Evolutionary conservation across 2,329 filamentous ascomycete species (phyloP).

Genomic region (Cadophora sp.): DNA sequence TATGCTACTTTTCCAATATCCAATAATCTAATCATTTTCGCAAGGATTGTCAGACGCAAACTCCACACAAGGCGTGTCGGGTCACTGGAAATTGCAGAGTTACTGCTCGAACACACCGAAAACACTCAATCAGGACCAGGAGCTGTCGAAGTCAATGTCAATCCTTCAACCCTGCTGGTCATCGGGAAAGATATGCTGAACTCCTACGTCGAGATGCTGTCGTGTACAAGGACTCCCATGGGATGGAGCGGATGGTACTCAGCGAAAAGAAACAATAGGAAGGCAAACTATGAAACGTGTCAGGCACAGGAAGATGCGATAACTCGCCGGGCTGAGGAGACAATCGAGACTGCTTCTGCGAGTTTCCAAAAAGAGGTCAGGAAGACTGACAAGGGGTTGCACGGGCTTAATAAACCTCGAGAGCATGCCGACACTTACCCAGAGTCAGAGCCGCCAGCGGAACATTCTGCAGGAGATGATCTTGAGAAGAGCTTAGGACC

Average conservation of each 20-base stretch:
- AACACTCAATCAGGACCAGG: no score
- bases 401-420: no score
- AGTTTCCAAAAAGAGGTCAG: background rate
- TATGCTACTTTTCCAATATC: background rate
- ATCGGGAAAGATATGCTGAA: background rate
- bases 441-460: no score
- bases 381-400: background rate
- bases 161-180: background rate
- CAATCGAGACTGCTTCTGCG: background rate
- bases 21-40: background rate
- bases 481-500: no score
- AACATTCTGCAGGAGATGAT: no score
- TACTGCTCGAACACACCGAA: background rate
- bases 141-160: no score
- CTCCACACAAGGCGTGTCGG: background rate
- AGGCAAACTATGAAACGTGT: background rate
- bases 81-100: background rate
- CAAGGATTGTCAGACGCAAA: background rate
- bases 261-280: background rate
- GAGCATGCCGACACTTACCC: no score
- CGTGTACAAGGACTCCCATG: background rate
- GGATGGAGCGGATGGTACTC: conserved; percentile 1
- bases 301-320: background rate
- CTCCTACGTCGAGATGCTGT: background rate
- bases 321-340: background rate